These are phyloP conservation scores for Sedum album DNA, from an alignment of 164 flowering plant genomes.

Conservation along the genomic window DNA sequence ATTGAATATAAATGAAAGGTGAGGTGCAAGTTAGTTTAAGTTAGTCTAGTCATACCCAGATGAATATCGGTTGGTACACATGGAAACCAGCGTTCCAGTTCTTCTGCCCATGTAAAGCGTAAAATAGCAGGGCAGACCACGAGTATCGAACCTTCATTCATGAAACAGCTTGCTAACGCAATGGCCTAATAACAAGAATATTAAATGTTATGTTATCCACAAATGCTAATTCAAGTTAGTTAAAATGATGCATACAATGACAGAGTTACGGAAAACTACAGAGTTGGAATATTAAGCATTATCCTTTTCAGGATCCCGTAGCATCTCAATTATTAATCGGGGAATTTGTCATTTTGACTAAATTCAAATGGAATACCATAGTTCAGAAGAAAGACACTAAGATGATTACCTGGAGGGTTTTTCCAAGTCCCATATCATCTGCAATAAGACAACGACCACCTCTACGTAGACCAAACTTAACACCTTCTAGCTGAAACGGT, in stretches of 20 bases:
- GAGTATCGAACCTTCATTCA: constrained; percentile 76
- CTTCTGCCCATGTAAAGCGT: constrained; percentile 94
- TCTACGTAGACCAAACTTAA: constrained; percentile 68
- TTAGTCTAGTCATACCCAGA: constrained; percentile 43
- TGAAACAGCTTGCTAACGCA: constrained; percentile 82
- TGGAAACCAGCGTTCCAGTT: constrained; percentile 95
- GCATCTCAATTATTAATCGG: not conserved
- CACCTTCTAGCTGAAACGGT: constrained; percentile 88
- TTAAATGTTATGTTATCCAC: not conserved
- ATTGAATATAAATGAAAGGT: not conserved
- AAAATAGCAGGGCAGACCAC: constrained; percentile 94
- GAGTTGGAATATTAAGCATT: too few species aligned
- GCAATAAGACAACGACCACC: constrained; percentile 97
- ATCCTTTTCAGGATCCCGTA: too few species aligned
- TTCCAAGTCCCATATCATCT: constrained; percentile 99
- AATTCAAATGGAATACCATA: not conserved
- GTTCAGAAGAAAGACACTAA: not conserved
- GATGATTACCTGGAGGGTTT: constrained; percentile 77
- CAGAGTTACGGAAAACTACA: too few species aligned
- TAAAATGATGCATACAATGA: not conserved
- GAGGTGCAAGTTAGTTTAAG: not conserved
- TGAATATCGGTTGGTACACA: constrained; percentile 84
- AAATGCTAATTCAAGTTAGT: not conserved
- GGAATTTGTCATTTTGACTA: not conserved
- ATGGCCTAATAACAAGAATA: constrained; percentile 48